Evolutionary conservation across 768 basidiomycete species (phyloP), one percentile per base, ranked within the genome.

Genomic region (Fistulinella prunicolor): DNA sequence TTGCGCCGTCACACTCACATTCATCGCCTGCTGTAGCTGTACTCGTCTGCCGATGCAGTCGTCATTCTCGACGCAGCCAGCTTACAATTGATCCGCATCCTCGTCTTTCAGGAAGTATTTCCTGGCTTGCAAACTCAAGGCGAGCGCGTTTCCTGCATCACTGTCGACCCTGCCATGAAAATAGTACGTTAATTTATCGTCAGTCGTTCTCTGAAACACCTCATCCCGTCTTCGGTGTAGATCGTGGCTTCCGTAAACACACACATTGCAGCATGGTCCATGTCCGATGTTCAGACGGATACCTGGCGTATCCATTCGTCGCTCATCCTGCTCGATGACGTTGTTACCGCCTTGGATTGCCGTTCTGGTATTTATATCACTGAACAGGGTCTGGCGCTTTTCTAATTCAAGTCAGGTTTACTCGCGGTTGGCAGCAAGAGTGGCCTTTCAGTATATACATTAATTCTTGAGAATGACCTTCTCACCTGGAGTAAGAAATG

Each of bases 401-500:
- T 54, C 70, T 73, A 57, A 75, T 47, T 3, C 20, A 36, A 26
- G 34, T n/a, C 59, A 91, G 89, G 89, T 46, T 70, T 89, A 26
- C 79, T 93, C 52, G 85, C 83, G 19, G 78, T 91, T 29, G 88
- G 86, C 13, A 83, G 74, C 37, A 62, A 73, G 28, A 68, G 65
- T 36, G 76, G 77, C 32, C 70, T 93, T 13, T 83, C 86, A 1
- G 80, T 91, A 0, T 88, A 89, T 57, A 87, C 87, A 3, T 70
- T 91, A 23, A 81, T 85, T 46, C 73, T 89, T 24, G 87, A 91
- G 55, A 85, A 89, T 58, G 87, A 90, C 64, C 77, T 92, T 16
- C 86, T 83, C 14, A 87, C 83, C 0, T 93, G 90, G 90, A 83
- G 82, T 13, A 73, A 74, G 62, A 90, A 90, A 69, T 93, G 90